Base-by-base conservation (phyloP, 257 asterid genomes). In the Oldenlandia corymbosa region DNA sequence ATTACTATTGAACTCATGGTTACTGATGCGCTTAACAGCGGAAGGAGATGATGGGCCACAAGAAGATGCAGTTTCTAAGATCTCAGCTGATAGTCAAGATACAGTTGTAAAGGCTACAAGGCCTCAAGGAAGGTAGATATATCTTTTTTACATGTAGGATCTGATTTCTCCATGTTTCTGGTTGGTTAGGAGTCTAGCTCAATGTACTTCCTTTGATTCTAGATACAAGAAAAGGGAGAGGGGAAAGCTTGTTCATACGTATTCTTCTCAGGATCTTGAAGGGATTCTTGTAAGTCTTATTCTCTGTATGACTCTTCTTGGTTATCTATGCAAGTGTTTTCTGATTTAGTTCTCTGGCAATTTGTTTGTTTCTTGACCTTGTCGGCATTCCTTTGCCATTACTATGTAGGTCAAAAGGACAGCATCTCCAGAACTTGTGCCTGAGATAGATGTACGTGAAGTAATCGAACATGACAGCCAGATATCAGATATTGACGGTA, bases 191-290 rank as follows among this genome's bases (percentile, higher is more conserved):
- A 27, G 42, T 23, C 27, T 11, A 20, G 59, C 59, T 54, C 36
- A 51, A 41, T 12, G 21, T 10, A 5, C 7, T 65, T 51, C 21
- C 30, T 0, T 52, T 57, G 7, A 12, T 60, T 26, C 26, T 78
- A 93, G 99, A 71, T 90, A 93, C 79, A 81, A 87, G 83, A 89
- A 68, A 70, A 80, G 99, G 72, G 99, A 93, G 79, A 87, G 68
- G 77, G 99, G 96, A 58, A 93, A 93, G 83, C 85, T 68, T 60
- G 95, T 89, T 67, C 73, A 71, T 23, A 75, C 74, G 60, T 93
- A 90, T 73, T 85, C 99, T 66, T 75, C 95, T 39, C 68, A 83
- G 80, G 97, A 93, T 80, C 97, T 93, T 74, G 94, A 87, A 77
- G 97, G 96, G 75, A 93, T 93, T 73, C 95, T 93, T 56, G 97